Base-by-base conservation (phyloP, 2,329 filamentous ascomycete species). In the Aspergillus pseudoterreus region DNA sequence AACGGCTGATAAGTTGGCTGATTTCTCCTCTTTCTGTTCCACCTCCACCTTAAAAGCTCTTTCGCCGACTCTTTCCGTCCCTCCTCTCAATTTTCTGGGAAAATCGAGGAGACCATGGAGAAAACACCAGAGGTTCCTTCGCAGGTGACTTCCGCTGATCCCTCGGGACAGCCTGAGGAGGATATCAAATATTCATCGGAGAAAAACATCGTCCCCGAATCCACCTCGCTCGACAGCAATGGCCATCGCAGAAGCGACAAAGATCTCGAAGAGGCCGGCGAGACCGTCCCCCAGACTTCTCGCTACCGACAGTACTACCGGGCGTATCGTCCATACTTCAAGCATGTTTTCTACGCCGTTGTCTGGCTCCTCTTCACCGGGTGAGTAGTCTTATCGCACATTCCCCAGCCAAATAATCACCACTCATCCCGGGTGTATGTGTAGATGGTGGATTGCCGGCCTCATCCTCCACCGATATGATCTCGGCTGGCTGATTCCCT, bases 401-500 rank as follows among this genome's bases (percentile, higher is more conserved):
- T n/a, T 22, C 22, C 15, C 42, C 30, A 22, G 8, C 27, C 15
- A 22, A 21, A 24, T 12, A 21, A 48, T 39, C 39, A 22, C 46
- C 43, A 50, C 49, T 30, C 15, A 53, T 55, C 57, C 61, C 11
- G 57, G 54, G 15, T 52, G 27, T 3, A 30, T 46, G 39, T 47
- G 32, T 58, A 79, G 80, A 63, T 91, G 88, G 88, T 92, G 87
- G 87, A 86, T 92, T 57, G 84, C 86, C 6, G 82, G 85, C 49
- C 74, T 92, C 44, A 77, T 91, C 53, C 76, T 90, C 48, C 89
- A 92, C 68, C 83, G 83, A 53, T 60, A 86, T 53, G 83, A 90
- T 63, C 78, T 81, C 71, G 90, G 89, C 64, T 95, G 90, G 90
- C 72, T 95, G 51, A 82, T 92, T 45, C 90, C 91, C 0, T 94